A percentile compares a stretch with the other conserved stretches of the same genome.
Evolutionary conservation across 306 rosid genomes (phyloP).

Genomic region (Vigna angularis): DNA sequence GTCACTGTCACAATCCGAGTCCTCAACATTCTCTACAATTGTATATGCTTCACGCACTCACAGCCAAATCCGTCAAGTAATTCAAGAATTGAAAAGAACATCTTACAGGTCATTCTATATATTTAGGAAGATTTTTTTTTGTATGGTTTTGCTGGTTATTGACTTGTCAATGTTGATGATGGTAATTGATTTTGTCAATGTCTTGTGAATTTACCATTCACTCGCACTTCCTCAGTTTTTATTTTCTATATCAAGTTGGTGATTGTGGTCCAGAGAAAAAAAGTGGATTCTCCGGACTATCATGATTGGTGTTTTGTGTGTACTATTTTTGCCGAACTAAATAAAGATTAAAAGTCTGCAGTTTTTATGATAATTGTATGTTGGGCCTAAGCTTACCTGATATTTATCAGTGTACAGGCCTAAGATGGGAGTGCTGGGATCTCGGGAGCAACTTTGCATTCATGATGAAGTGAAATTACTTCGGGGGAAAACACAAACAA

Average conservation of each 20-base stretch:
- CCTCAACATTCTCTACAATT: conserved; percentile 63
- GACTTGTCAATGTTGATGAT: neutral
- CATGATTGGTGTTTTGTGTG: conserved; percentile 36
- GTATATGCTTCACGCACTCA: conserved; percentile 92
- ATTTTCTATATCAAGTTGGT: conserved; percentile 29
- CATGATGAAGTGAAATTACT: conserved; percentile 86
- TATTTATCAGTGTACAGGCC: conserved; percentile 65
- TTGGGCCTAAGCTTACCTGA: conserved; percentile 32
- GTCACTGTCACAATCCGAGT: conserved; percentile 53
- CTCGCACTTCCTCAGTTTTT: conserved; percentile 1
- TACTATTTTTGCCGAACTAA: conserved; percentile 1
- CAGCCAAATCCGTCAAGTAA: conserved; percentile 97
- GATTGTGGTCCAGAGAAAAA: conserved; percentile 11
- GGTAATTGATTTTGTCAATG: neutral
- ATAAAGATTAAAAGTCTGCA: neutral
- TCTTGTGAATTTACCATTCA: conserved; percentile 11
- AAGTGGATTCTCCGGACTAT: conserved; percentile 23
- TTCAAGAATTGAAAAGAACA: conserved; percentile 84
- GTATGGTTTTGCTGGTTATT: neutral
- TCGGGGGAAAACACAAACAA: conserved; percentile 75
- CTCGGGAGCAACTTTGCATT: conserved; percentile 95
- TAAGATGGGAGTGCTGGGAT: conserved; percentile 90
- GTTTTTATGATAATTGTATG: conserved; percentile 37
- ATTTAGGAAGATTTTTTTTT: neutral
- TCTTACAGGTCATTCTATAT: conserved; percentile 72